Percentiles rank a stretch among this genome's conserved stretches.
Conservation (phyloP, 2,329 filamentous ascomycete genomes). For the Pestalotiopsis sp. region DNA sequence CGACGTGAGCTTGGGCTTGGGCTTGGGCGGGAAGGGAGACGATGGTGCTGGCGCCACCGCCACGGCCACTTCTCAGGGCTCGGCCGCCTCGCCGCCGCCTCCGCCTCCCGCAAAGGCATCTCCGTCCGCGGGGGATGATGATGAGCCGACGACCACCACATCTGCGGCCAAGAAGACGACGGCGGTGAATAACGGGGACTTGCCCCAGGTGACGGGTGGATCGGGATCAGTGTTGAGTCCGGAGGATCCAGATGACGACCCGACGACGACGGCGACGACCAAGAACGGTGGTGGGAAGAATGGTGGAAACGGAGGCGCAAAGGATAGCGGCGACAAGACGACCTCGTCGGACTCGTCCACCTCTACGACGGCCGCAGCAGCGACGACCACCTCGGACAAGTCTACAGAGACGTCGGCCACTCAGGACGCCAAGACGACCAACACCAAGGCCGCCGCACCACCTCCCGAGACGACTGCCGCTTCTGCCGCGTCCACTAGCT, state of each 20-base stretch:
- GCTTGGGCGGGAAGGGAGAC: constrained; percentile 11
- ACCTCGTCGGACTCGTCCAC: neutral
- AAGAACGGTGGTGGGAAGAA: neutral
- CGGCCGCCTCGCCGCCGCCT: neutral
- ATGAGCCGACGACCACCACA: neutral
- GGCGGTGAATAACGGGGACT: neutral
- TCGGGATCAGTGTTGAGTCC: constrained; percentile 12
- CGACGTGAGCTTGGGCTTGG: constrained; percentile 10
- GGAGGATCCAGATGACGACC: constrained; percentile 6
- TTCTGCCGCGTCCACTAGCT: neutral
- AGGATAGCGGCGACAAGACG: constrained; percentile 4
- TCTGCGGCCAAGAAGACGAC: neutral
- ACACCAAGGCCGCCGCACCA: neutral
- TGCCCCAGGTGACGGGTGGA: constrained; percentile 2
- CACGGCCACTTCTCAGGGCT: neutral
- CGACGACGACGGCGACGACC: neutral
- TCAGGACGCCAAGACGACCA: neutral
- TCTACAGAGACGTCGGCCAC: neutral
- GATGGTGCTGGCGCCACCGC: constrained; percentile 3
- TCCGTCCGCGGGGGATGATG: neutral
- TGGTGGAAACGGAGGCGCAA: neutral
- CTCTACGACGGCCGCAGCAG: neutral
- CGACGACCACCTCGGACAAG: neutral
- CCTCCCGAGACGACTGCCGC: neutral
- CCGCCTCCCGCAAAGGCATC: neutral